These are phyloP conservation scores for Dissophora ornata DNA, from an alignment of 192 early-diverging fungal species.

Conservation along the genomic window DNA sequence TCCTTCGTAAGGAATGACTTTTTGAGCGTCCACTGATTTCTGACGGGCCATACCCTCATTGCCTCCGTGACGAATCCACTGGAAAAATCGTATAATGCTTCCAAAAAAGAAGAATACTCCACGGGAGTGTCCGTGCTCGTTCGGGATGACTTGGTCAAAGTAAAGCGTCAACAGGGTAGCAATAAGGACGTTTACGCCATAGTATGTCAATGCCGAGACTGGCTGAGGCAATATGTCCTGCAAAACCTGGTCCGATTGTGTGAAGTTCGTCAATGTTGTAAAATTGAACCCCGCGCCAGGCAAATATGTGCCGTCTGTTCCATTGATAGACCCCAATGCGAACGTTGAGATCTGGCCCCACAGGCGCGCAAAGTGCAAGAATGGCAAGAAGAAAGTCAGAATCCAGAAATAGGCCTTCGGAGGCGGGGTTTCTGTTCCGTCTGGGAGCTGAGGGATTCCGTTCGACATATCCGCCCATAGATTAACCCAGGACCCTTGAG, in stretches of 20 bases:
- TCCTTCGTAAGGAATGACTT: slow-evolving; percentile 43
- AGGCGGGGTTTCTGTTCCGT: slow-evolving; percentile 21
- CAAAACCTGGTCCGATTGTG: slow-evolving; percentile 25
- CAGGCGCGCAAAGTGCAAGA: slow-evolving; percentile 65
- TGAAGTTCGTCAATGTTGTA: slow-evolving; percentile 49
- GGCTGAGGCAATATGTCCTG: slow-evolving; percentile 59
- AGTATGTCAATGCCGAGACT: slow-evolving; percentile 62
- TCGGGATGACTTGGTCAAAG: slow-evolving; percentile 77
- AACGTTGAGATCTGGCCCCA: slow-evolving; percentile 80
- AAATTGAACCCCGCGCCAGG: slow-evolving; percentile 69
- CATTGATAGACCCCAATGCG: slow-evolving; percentile 48
- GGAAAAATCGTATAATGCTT: slow-evolving; percentile 65
- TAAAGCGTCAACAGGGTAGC: slow-evolving; percentile 74
- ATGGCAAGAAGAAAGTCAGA: slow-evolving; percentile 57
- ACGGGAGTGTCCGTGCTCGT: slow-evolving; percentile 70
- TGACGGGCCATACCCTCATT: slow-evolving; percentile 20
- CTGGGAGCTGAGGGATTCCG: slow-evolving; percentile 10
- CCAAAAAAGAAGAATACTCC: slow-evolving; percentile 69
- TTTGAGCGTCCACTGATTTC: slow-evolving; percentile 57
- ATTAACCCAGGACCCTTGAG: slow-evolving; percentile 68
- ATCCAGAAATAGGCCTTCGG: slow-evolving; percentile 8
- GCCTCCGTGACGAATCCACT: slow-evolving; percentile 32
- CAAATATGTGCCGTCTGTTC: slow-evolving; percentile 61
- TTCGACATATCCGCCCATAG: slow-evolving; percentile 42
- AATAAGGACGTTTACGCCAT: slow-evolving; percentile 61